A percentile compares a stretch with the other conserved stretches of the same genome.
phyloP scores from a whole-genome alignment of 805 yeast genomes.

The Priceomyces haplophilus region DNA sequence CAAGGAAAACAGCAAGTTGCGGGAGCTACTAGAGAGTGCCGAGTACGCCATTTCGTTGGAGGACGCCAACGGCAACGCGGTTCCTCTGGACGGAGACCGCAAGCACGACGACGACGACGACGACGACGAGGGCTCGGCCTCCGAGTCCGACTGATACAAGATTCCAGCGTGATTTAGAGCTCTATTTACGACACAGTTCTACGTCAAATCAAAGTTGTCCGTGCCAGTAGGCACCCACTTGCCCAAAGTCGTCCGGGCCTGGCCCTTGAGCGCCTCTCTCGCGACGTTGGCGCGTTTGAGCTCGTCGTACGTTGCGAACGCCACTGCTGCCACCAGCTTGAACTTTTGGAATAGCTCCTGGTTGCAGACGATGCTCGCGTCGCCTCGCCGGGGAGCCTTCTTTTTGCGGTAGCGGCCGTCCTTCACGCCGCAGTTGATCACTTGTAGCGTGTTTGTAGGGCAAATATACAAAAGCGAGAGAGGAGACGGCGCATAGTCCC shows the following conservation, averaged over 20 bases:
- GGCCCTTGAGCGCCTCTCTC: slow-evolving; percentile 28
- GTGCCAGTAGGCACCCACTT: slow-evolving; percentile 45
- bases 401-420: slow-evolving; percentile 54
- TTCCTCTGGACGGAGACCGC: slow-evolving; percentile 29
- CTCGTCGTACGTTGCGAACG: slow-evolving; percentile 22
- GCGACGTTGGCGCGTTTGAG: slow-evolving; percentile 24
- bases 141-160: slow-evolving; percentile 26
- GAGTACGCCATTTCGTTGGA: slow-evolving; percentile 63
- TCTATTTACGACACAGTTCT: not conserved
- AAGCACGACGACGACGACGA: slow-evolving; percentile 32
- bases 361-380: slow-evolving; percentile 41
- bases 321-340: not conserved
- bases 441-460: slow-evolving; percentile 25
- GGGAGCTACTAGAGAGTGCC: slow-evolving; percentile 71
- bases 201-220: slow-evolving; percentile 38
- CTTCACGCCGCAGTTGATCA: slow-evolving; percentile 56
- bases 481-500: slow-evolving; percentile 24
- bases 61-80: slow-evolving; percentile 27
- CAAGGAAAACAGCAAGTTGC: slow-evolving; percentile 53
- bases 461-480: slow-evolving; percentile 27
- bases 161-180: not conserved
- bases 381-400: slow-evolving; percentile 41
- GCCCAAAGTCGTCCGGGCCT: slow-evolving; percentile 30
- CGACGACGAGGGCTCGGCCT: slow-evolving; percentile 24
- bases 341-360: slow-evolving; percentile 16